These are phyloP conservation scores for Clonostachys rosea DNA, from an alignment of 2,329 filamentous ascomycete genomes.

Conservation along the genomic window DNA sequence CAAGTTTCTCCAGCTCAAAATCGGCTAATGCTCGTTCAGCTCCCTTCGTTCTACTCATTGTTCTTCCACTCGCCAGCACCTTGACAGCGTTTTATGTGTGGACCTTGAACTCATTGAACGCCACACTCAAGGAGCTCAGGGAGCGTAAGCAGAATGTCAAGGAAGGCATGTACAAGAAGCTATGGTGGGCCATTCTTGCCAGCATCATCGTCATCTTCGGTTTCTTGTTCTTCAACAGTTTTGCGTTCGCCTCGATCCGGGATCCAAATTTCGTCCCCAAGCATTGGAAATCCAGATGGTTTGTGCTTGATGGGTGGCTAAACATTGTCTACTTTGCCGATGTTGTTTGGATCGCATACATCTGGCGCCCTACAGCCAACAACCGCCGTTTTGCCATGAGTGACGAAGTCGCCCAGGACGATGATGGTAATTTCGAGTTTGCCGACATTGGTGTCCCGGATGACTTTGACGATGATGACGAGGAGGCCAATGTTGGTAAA, in stretches of 20 bases:
- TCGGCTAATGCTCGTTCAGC: conserved; percentile 38
- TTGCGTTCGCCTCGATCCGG: conserved; percentile 81
- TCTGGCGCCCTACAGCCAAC: conserved; percentile 95
- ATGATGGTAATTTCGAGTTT: conserved; percentile 93
- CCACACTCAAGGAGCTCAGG: conserved; percentile 92
- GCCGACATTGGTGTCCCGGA: conserved; percentile 79
- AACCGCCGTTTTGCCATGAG: conserved; percentile 98
- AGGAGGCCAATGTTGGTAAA: conserved; percentile 33
- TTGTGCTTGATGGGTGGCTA: conserved; percentile 93
- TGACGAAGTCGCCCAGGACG: conserved; percentile 97
- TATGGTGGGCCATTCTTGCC: conserved; percentile 95
- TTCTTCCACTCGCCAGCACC: conserved; percentile 85
- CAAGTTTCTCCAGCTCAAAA: background rate
- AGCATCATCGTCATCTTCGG: conserved; percentile 94
- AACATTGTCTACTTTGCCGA: conserved; percentile 95
- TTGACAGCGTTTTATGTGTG: conserved; percentile 97
- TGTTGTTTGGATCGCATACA: conserved; percentile 86
- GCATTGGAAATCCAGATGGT: conserved; percentile 98
- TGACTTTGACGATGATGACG: conserved; percentile 57
- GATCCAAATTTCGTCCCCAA: conserved; percentile 90
- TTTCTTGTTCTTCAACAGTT: conserved; percentile 98
- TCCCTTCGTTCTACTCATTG: conserved; percentile 85
- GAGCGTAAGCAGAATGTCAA: conserved; percentile 93
- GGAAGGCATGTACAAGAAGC: conserved; percentile 92
- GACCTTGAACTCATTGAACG: conserved; percentile 93